A percentile compares a stretch with the other conserved stretches of the same genome.
These are phyloP conservation scores for Candida dajiaensis DNA, from an alignment of 805 yeast species.

Conservation along the genomic window DNA sequence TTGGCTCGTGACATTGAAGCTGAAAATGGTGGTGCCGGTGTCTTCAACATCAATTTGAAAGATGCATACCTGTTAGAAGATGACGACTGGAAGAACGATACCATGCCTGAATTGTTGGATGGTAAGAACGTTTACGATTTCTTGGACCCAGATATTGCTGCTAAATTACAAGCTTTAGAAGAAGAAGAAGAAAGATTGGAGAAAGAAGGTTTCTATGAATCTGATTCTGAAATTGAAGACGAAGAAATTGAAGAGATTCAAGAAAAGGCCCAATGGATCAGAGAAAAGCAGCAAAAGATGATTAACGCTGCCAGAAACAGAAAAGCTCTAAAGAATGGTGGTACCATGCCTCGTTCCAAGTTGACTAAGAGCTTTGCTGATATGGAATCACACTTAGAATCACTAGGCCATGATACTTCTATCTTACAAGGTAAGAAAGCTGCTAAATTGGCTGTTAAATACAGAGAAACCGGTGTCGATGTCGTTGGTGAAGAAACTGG, in stretches of 20 bases:
- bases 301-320: slow-evolving; percentile 80
- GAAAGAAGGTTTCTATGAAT: slow-evolving; percentile 90
- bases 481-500: slow-evolving; percentile 24
- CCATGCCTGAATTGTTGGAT: slow-evolving; percentile 93
- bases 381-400: slow-evolving; percentile 86
- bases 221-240: slow-evolving; percentile 67
- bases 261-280: slow-evolving; percentile 91
- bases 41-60: slow-evolving; percentile 86
- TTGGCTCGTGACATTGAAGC: slow-evolving; percentile 87
- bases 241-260: slow-evolving; percentile 64
- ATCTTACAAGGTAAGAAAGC: slow-evolving; percentile 51
- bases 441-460: slow-evolving; percentile 32
- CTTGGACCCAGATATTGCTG: slow-evolving; percentile 92
- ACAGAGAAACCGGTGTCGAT: slow-evolving; percentile 67
- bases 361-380: slow-evolving; percentile 65
- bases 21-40: slow-evolving; percentile 99
- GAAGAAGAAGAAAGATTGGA: slow-evolving; percentile 95
- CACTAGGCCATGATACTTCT: slow-evolving; percentile 81
- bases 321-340: slow-evolving; percentile 80
- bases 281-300: slow-evolving; percentile 93
- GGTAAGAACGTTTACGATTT: slow-evolving; percentile 97
- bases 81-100: slow-evolving; percentile 96
- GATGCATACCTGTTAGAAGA: slow-evolving; percentile 90
- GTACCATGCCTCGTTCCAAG: slow-evolving; percentile 88
- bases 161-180: slow-evolving; percentile 90